phyloP scores from a whole-genome alignment of 2,329 filamentous ascomycete species.

The Colletotrichum shisoi region DNA sequence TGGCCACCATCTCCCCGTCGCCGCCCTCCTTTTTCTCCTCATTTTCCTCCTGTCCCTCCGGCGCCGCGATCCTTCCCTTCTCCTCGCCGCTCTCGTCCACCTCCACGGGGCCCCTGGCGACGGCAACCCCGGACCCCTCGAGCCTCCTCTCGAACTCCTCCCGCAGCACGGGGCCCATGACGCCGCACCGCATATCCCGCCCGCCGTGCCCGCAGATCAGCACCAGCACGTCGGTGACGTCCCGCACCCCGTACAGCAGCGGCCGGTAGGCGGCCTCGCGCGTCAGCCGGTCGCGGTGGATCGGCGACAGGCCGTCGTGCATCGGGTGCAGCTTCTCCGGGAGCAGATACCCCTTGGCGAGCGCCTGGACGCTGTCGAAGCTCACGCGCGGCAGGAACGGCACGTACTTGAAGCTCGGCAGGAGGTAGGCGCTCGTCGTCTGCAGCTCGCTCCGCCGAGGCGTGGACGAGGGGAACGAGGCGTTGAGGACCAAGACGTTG shows the following conservation, averaged over 20 bases:
- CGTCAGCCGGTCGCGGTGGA: slow-evolving; percentile 62
- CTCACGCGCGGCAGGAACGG: slow-evolving; percentile 72
- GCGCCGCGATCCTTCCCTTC: slow-evolving; percentile 16
- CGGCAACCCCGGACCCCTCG: slow-evolving; percentile 56
- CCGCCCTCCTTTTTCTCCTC: neutral
- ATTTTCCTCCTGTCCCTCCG: slow-evolving; percentile 34
- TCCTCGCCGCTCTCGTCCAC: slow-evolving; percentile 44
- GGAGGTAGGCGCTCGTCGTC: slow-evolving; percentile 74
- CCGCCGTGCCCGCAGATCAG: slow-evolving; percentile 88
- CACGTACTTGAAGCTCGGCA: slow-evolving; percentile 85
- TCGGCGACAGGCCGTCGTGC: slow-evolving; percentile 66
- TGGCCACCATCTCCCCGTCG: slow-evolving; percentile 53
- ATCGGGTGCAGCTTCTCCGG: slow-evolving; percentile 68
- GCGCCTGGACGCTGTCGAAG: slow-evolving; percentile 62
- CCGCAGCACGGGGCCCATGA: slow-evolving; percentile 76
- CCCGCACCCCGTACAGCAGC: slow-evolving; percentile 64
- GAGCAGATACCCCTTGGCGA: slow-evolving; percentile 72
- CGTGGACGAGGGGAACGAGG: slow-evolving; percentile 73
- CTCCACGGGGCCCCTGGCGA: slow-evolving; percentile 58
- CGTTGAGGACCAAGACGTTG: slow-evolving; percentile 78
- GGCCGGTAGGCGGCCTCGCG: slow-evolving; percentile 62
- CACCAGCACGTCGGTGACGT: slow-evolving; percentile 74
- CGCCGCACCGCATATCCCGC: slow-evolving; percentile 82
- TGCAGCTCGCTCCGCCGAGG: slow-evolving; percentile 56
- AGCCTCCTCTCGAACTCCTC: slow-evolving; percentile 73